Evolutionary conservation across 768 basidiomycete species (phyloP).

Genomic region (Trametes cubensis): DNA sequence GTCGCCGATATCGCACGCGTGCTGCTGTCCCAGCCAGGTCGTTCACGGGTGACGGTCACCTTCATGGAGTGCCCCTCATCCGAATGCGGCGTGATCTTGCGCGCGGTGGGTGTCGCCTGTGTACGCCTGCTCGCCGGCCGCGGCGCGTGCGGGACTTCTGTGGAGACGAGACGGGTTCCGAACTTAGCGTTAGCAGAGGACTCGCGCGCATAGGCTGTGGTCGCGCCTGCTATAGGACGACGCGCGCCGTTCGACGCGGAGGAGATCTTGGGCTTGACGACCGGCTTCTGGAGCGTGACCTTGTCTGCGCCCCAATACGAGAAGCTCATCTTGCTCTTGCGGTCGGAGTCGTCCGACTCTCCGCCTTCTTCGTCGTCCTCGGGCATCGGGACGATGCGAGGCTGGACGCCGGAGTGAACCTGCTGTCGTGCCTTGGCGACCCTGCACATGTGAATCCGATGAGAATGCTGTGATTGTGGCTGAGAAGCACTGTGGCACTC

Average conservation of each 20-base stretch:
- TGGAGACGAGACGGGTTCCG: constrained; percentile 77
- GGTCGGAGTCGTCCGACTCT: constrained; percentile 85
- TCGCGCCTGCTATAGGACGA: constrained; percentile 41
- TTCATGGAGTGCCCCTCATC: constrained; percentile 69
- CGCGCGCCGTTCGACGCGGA: constrained; percentile 33
- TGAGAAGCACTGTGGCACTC: constrained; percentile 34
- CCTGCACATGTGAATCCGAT: constrained; percentile 39
- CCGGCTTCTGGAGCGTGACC: constrained; percentile 81
- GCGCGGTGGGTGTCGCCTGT: constrained; percentile 46
- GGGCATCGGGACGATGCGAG: constrained; percentile 69
- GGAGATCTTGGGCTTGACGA: constrained; percentile 51
- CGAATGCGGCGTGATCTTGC: constrained; percentile 46
- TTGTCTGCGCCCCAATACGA: constrained; percentile 94
- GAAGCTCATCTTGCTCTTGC: constrained; percentile 93
- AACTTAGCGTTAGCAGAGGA: constrained; percentile 94
- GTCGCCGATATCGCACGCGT: constrained; percentile 43
- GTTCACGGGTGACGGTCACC: constrained; percentile 64
- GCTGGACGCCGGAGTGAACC: constrained; percentile 57
- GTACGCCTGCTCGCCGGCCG: constrained; percentile 71
- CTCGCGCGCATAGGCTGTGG: constrained; percentile 71
- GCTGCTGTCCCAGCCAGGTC: constrained; percentile 69
- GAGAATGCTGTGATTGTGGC: constrained; percentile 20
- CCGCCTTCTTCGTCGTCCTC: constrained; percentile 57
- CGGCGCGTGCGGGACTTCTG: constrained; percentile 46
- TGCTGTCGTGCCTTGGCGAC: constrained; percentile 73